These are phyloP conservation scores for Penicillium digitatum DNA, from an alignment of 2,329 filamentous ascomycete genomes.

Conservation along the genomic window DNA sequence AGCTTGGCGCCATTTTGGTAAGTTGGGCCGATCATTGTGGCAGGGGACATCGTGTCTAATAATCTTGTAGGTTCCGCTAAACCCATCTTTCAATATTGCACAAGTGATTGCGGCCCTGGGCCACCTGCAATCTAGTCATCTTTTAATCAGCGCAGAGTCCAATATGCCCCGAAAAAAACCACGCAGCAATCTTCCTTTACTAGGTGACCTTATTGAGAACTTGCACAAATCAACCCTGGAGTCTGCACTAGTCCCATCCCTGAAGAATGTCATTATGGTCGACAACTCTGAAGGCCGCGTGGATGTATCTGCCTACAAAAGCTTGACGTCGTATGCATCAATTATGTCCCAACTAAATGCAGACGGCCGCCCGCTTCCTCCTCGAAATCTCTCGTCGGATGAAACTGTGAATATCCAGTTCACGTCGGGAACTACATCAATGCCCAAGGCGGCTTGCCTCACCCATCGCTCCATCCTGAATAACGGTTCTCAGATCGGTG, in stretches of 20 bases:
- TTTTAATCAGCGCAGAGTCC: conserved; percentile 83
- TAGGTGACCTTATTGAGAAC: conserved; percentile 53
- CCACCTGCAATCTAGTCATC: conserved; percentile 67
- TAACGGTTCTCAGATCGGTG: conserved; percentile 79
- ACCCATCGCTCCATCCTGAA: conserved; percentile 84
- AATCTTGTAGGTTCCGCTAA: conserved; percentile 69
- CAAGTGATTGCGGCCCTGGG: conserved; percentile 76
- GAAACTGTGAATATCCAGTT: conserved; percentile 95
- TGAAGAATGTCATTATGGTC: conserved; percentile 69
- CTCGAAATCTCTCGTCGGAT: conserved; percentile 50
- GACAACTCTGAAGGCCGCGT: conserved; percentile 66
- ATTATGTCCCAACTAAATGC: conserved; percentile 43
- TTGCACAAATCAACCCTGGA: conserved; percentile 44
- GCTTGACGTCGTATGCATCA: conserved; percentile 48
- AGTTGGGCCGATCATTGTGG: conserved; percentile 13
- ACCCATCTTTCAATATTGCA: conserved; percentile 76
- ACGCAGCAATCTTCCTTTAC: conserved; percentile 55
- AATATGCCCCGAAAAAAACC: conserved; percentile 67
- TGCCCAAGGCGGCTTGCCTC: conserved; percentile 87
- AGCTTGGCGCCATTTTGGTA: conserved; percentile 84
- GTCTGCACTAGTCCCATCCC: conserved; percentile 61
- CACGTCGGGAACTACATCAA: conserved; percentile 88
- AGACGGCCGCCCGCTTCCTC: conserved; percentile 42
- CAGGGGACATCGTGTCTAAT: background rate
- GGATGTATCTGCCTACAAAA: conserved; percentile 42